phyloP scores from a whole-genome alignment of 352 stramenopile species.

The Aphanomyces stellatus region DNA sequence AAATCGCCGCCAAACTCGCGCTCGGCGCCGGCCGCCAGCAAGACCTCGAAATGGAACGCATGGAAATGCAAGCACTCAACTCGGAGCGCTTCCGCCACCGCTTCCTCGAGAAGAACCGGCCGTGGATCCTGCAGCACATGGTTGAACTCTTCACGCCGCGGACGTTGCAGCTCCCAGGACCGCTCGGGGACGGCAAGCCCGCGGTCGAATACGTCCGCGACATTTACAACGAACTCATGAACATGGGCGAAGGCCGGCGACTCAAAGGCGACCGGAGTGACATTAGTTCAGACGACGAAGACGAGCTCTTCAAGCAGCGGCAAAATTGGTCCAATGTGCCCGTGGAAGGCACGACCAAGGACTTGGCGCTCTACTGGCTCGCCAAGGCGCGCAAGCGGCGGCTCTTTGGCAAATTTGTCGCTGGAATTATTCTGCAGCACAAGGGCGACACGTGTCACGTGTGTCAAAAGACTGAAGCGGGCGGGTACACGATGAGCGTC shows the following conservation, averaged over 20 bases:
- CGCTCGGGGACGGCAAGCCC: constrained; percentile 60
- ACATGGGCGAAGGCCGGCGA: constrained; percentile 84
- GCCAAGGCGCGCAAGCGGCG: constrained; percentile 87
- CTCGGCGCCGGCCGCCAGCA: constrained; percentile 90
- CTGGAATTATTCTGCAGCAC: constrained; percentile 62
- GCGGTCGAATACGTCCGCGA: constrained; percentile 93
- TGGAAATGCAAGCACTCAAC: constrained; percentile 95
- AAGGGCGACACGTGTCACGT: constrained; percentile 79
- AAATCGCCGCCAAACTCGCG: constrained; percentile 91
- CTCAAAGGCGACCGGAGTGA: constrained; percentile 84
- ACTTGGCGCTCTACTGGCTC: constrained; percentile 91
- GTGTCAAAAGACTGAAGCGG: constrained; percentile 65
- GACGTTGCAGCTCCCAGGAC: constrained; percentile 52
- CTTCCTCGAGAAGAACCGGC: constrained; percentile 95
- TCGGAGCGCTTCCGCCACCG: constrained; percentile 94
- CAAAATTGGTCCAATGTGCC: constrained; percentile 80
- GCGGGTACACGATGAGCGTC: constrained; percentile 70
- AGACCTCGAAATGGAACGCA: constrained; percentile 91
- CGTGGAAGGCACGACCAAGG: constrained; percentile 68
- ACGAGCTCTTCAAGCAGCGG: constrained; percentile 84
- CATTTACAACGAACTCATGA: constrained; percentile 94
- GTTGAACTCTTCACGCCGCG: constrained; percentile 93
- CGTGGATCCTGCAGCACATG: constrained; percentile 96
- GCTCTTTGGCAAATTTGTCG: constrained; percentile 85
- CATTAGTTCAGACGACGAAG: constrained; percentile 89